Evolutionary conservation across 2,329 filamentous ascomycete genomes (phyloP).

Genomic region (Huntiella bhutanensis): DNA sequence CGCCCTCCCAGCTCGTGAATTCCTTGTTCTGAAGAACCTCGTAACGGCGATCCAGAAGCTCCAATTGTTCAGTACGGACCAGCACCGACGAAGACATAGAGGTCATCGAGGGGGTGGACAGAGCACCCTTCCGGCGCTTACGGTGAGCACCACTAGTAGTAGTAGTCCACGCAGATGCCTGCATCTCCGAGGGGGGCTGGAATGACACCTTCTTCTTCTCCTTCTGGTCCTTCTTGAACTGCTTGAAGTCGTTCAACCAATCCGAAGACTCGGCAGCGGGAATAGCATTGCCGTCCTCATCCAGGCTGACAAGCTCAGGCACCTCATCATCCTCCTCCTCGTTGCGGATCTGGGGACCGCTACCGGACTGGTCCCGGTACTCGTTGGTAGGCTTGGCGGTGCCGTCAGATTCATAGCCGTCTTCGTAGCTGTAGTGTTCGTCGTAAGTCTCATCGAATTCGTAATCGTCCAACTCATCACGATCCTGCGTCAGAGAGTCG

Average conservation of each 20-base stretch:
- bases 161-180: slow-evolving; percentile 53
- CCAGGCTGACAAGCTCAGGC: slow-evolving; percentile 29
- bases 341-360: slow-evolving; percentile 4
- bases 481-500: slow-evolving; percentile 47
- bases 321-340: slow-evolving; percentile 18
- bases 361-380: slow-evolving; percentile 22
- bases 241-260: slow-evolving; percentile 84
- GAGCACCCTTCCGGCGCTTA: slow-evolving; percentile 90
- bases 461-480: slow-evolving; percentile 53
- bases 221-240: slow-evolving; percentile 74
- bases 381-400: slow-evolving; percentile 60
- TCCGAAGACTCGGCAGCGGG: slow-evolving; percentile 47
- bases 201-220: slow-evolving; percentile 20
- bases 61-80: slow-evolving; percentile 70
- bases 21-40: slow-evolving; percentile 66
- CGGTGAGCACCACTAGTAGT: slow-evolving; percentile 61
- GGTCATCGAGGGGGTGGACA: slow-evolving; percentile 73
- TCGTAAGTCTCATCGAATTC: slow-evolving; percentile 56
- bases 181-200: slow-evolving; percentile 39
- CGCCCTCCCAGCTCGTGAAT: slow-evolving; percentile 28
- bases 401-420: slow-evolving; percentile 87
- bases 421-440: slow-evolving; percentile 41
- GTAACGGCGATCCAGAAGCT: slow-evolving; percentile 73
- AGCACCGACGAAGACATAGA: slow-evolving; percentile 84
- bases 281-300: slow-evolving; percentile 20